phyloP scores from a whole-genome alignment of 331 rosid species.

The Malus hybrid region DNA sequence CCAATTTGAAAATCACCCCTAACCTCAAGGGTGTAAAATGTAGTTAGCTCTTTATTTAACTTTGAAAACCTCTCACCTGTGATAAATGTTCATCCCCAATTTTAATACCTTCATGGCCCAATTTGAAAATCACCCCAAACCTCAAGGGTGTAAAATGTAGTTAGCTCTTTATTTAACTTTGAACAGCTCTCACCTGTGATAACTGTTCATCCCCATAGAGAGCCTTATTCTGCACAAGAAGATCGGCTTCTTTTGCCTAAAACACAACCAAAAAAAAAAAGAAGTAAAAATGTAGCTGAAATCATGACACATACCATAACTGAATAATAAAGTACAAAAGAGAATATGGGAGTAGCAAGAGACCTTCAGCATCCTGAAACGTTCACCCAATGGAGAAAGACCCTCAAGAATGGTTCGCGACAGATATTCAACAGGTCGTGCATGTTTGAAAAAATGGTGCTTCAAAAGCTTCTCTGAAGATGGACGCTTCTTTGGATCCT shows the following conservation, averaged over 20 bases:
- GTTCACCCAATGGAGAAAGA: slow-evolving; percentile 87
- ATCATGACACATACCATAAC: neutral
- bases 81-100: too few relatives aligned
- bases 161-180: neutral
- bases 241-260: slow-evolving; percentile 87
- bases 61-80: too few relatives aligned
- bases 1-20: too few relatives aligned
- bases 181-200: slow-evolving; percentile 58
- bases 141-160: too few relatives aligned
- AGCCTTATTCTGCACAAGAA: slow-evolving; percentile 79
- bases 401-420: slow-evolving; percentile 66
- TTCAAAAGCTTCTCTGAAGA: slow-evolving; percentile 85
- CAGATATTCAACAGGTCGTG: slow-evolving; percentile 55
- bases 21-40: too few relatives aligned
- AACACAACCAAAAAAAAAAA: neutral
- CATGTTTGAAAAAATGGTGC: slow-evolving; percentile 85
- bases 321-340: slow-evolving; percentile 10
- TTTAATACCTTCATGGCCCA: too few relatives aligned
- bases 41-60: too few relatives aligned
- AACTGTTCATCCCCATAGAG: slow-evolving; percentile 84
- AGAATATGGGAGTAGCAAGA: slow-evolving; percentile 18
- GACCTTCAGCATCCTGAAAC: slow-evolving; percentile 83
- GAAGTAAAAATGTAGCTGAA: neutral
- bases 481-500: slow-evolving; percentile 99
- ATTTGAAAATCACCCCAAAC: too few relatives aligned